Evolutionary conservation across 192 early-diverging fungal genomes (phyloP), one percentile per base, ranked within the genome.

Genomic region (Borealophlyctis nickersoniae): DNA sequence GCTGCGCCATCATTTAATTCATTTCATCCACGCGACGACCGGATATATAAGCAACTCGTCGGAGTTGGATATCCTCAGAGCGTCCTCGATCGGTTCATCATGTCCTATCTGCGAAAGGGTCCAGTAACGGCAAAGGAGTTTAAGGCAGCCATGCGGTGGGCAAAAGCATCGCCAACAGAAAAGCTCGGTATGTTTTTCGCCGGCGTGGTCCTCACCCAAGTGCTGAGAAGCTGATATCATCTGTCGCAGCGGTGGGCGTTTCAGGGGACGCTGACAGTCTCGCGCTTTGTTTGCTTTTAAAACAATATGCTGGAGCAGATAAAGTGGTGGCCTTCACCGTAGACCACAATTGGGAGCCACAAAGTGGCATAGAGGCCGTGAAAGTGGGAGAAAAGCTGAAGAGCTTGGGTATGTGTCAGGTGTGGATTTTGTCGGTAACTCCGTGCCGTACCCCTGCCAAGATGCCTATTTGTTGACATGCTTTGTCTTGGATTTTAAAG

Each of bases 321-420:
- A 27, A 27, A 4, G 30, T 68, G 48, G 59, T 61, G 32, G 81
- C 78, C 5, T 67, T 82, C n/a, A 80, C 75, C 4, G 73, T 82
- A 13, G 78, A 82, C 51, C 78, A 82, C 51, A 63, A 65, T 34
- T 55, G 80, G n/a, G 45, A 77, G 32, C 36, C 62, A 26, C 58
- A 69, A 30, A 82, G 73, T 35, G 67, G 67, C 3, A 62, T 65
- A 9, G 76, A 82, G 35, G 73, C 78, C 33, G 19, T 16, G 19
- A 56, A 57, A 33, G 70, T 81, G 24, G 66, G 71, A 5, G 32
- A 58, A 19, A 52, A 60, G 27, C 62, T 77, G 24, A 36, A 48
- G 14, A 65, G 56, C 26, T 36, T 80, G 33, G 58, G 58, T 36
- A 33, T 55, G n/a, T 55, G 14, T 29, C 14, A 26, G 30, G 30